These are phyloP conservation scores for Goniomonas avonlea DNA, from an alignment of 78 protist species.

Conservation along the genomic window DNA sequence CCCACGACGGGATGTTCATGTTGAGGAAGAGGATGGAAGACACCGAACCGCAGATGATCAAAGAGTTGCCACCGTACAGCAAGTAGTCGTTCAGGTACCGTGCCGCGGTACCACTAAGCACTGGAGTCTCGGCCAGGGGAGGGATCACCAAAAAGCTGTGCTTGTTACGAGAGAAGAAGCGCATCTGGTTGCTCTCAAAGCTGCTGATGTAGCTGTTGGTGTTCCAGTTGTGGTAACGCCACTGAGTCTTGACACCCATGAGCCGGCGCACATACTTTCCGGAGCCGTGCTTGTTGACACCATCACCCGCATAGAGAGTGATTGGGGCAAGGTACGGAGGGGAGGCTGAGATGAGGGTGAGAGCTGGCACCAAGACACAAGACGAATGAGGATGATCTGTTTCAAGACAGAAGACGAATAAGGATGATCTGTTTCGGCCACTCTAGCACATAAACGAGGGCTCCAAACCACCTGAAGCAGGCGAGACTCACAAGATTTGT, in stretches of 20 bases:
- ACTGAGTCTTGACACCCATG: slow-evolving; percentile 5
- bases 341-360: too few relatives aligned
- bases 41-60: neutral
- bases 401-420: too few relatives aligned
- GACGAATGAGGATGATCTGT: too few relatives aligned
- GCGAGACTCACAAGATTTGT: too few relatives aligned
- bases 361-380: too few relatives aligned
- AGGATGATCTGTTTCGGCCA: too few relatives aligned
- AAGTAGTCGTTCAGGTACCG: too few relatives aligned
- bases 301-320: neutral
- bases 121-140: too few relatives aligned
- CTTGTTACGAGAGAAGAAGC: slow-evolving; percentile 21
- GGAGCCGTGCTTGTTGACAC: slow-evolving; percentile 5
- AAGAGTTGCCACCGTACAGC: too few relatives aligned
- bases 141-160: slow-evolving; percentile 8
- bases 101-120: too few relatives aligned
- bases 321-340: neutral
- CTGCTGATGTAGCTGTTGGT: slow-evolving; percentile 2
- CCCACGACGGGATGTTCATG: neutral
- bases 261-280: neutral
- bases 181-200: slow-evolving; percentile 24
- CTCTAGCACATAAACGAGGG: too few relatives aligned
- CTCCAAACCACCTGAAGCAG: too few relatives aligned
- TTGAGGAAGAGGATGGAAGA: slow-evolving; percentile 8
- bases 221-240: slow-evolving; percentile 13